phyloP scores from a whole-genome alignment of 1,139 yeast species.

The Zygosaccharomyces pseudobailii region DNA sequence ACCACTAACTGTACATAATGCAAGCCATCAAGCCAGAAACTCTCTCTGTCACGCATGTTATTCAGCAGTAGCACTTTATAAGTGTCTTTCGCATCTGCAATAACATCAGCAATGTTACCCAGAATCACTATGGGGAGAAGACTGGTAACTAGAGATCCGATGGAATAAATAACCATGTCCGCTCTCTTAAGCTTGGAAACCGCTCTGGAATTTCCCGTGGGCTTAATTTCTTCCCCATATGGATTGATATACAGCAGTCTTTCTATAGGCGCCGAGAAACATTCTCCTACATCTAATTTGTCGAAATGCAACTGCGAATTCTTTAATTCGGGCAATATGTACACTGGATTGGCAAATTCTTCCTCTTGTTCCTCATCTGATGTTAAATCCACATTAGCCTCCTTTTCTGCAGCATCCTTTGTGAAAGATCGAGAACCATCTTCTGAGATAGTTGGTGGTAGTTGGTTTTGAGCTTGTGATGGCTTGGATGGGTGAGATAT shows the following conservation, averaged over 20 bases:
- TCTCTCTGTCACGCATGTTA: slow-evolving; percentile 73
- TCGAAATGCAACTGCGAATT: slow-evolving; percentile 70
- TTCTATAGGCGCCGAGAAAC: slow-evolving; percentile 69
- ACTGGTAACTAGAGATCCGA: slow-evolving; percentile 87
- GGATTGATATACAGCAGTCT: slow-evolving; percentile 80
- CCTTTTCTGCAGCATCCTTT: neutral
- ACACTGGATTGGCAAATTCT: slow-evolving; percentile 55
- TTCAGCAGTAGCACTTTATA: slow-evolving; percentile 58
- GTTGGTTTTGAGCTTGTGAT: neutral
- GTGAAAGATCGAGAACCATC: neutral
- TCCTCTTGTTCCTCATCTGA: slow-evolving; percentile 36
- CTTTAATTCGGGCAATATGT: slow-evolving; percentile 70
- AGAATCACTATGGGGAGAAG: slow-evolving; percentile 71
- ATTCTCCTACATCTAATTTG: slow-evolving; percentile 49
- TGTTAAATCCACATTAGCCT: neutral
- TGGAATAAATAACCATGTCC: slow-evolving; percentile 64
- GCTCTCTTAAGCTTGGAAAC: slow-evolving; percentile 47
- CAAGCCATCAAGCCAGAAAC: slow-evolving; percentile 57
- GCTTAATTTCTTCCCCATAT: slow-evolving; percentile 82
- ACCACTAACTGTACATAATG: slow-evolving; percentile 55
- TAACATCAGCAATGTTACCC: slow-evolving; percentile 66
- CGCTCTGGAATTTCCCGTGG: slow-evolving; percentile 66
- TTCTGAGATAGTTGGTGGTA: neutral
- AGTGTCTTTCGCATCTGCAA: slow-evolving; percentile 31
- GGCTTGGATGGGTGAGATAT: slow-evolving; percentile 70